Evolutionary conservation across 2,329 filamentous ascomycete genomes (phyloP).

Genomic region (Lasiodiplodia gonubiensis): DNA sequence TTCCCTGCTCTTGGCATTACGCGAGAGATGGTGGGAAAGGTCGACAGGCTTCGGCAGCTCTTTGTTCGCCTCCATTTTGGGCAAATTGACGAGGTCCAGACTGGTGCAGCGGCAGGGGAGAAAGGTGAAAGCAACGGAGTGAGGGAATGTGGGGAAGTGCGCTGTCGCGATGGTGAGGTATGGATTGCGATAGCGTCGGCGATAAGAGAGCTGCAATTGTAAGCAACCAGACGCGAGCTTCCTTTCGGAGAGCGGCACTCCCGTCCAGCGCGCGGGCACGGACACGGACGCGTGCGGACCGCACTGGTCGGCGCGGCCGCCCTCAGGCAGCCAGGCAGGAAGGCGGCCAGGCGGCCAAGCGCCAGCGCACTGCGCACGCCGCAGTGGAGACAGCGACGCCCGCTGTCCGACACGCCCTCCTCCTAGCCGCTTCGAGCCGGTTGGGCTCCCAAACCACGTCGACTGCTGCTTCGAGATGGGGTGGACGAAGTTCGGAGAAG

Average conservation of each 20-base stretch:
- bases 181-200: conserved; percentile 15
- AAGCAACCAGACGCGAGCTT: conserved; percentile 1
- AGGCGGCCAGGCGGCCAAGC: neutral
- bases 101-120: neutral
- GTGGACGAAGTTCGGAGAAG: conserved; percentile 10
- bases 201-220: conserved; percentile 24
- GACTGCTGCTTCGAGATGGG: neutral
- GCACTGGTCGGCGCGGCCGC: neutral
- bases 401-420: neutral
- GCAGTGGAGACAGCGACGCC: neutral
- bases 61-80: neutral
- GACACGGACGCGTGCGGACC: neutral
- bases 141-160: conserved; percentile 15
- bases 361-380: neutral
- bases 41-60: conserved; percentile 63
- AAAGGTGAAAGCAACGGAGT: neutral
- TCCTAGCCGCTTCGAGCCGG: neutral
- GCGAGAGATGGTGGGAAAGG: conserved; percentile 79
- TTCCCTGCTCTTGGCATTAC: conserved; percentile 67
- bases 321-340: neutral
- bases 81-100: neutral
- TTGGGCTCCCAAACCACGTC: neutral
- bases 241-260: neutral
- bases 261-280: neutral
- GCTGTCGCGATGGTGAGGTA: conserved; percentile 11